Percentiles rank a stretch among this genome's conserved stretches.
These are phyloP conservation scores for Torulaspora delbrueckii DNA, from an alignment of 805 yeast genomes.

Conservation along the genomic window DNA sequence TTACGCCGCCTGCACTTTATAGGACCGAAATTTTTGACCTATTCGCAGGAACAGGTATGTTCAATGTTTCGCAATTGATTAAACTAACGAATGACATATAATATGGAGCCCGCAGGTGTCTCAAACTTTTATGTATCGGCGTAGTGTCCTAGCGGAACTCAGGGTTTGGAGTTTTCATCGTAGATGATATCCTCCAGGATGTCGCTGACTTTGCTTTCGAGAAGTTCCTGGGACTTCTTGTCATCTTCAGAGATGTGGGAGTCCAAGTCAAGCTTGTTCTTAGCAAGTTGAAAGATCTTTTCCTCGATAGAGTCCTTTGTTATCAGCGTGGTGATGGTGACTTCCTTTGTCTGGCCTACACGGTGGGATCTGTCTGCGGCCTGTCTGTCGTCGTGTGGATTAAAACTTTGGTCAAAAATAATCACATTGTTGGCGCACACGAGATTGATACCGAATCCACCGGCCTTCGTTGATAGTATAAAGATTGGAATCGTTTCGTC, in stretches of 20 bases:
- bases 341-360: slow-evolving; percentile 89
- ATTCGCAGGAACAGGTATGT: too few species aligned
- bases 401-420: slow-evolving; percentile 89
- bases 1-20: too few species aligned
- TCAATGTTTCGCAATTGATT: too few species aligned
- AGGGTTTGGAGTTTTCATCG: slow-evolving; percentile 20
- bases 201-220: slow-evolving; percentile 51
- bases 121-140: too few species aligned
- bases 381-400: slow-evolving; percentile 97
- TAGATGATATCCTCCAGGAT: slow-evolving; percentile 39
- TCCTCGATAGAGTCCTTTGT: slow-evolving; percentile 80
- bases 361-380: slow-evolving; percentile 99
- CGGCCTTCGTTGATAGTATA: slow-evolving; percentile 89
- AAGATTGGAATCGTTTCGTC: slow-evolving; percentile 80
- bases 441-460: slow-evolving; percentile 96
- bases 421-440: slow-evolving; percentile 92
- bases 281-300: slow-evolving; percentile 78
- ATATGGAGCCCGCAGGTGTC: too few species aligned
- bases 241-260: slow-evolving; percentile 41
- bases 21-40: too few species aligned
- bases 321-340: slow-evolving; percentile 69
- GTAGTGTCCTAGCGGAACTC: not conserved
- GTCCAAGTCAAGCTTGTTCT: slow-evolving; percentile 86
- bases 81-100: too few species aligned
- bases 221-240: slow-evolving; percentile 34